Conservation (phyloP, 75 land plant genomes). For the Chamaecyparis obtusa region DNA sequence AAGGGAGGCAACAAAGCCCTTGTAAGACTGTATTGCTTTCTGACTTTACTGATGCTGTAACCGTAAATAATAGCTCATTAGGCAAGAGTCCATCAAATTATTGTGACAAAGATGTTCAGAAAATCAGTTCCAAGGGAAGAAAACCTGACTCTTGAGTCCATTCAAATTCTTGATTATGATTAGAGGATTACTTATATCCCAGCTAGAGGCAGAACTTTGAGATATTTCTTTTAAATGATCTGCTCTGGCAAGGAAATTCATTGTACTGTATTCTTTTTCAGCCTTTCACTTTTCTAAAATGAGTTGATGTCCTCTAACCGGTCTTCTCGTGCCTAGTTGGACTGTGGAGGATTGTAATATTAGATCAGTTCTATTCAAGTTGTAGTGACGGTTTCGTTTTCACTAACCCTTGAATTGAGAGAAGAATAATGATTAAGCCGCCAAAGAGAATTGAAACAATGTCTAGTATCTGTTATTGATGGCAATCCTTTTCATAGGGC, state of each 20-base stretch:
- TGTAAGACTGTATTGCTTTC: not conserved
- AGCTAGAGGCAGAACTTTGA: not conserved
- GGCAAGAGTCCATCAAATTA: not conserved
- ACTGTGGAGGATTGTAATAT: constrained; percentile 6
- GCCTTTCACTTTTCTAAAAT: not conserved
- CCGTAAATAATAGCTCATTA: not conserved
- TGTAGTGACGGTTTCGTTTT: not conserved
- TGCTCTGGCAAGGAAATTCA: not conserved
- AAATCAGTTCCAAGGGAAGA: not conserved
- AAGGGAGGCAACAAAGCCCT: constrained; percentile 8
- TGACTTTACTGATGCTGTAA: not conserved
- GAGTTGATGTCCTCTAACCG: not conserved
- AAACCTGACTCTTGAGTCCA: not conserved
- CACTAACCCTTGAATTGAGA: not conserved
- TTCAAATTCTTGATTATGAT: not conserved
- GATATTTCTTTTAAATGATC: not conserved
- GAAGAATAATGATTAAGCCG: not conserved
- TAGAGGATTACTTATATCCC: not conserved
- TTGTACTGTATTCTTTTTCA: constrained; percentile 2
- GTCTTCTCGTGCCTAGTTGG: not conserved
- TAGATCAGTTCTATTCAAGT: not conserved
- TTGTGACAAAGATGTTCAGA: constrained; percentile 2
- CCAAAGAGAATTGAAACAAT: not conserved
- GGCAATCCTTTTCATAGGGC: not conserved
- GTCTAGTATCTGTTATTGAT: not conserved